phyloP scores from a whole-genome alignment of 306 rosid genomes.

The Vigna mungo region DNA sequence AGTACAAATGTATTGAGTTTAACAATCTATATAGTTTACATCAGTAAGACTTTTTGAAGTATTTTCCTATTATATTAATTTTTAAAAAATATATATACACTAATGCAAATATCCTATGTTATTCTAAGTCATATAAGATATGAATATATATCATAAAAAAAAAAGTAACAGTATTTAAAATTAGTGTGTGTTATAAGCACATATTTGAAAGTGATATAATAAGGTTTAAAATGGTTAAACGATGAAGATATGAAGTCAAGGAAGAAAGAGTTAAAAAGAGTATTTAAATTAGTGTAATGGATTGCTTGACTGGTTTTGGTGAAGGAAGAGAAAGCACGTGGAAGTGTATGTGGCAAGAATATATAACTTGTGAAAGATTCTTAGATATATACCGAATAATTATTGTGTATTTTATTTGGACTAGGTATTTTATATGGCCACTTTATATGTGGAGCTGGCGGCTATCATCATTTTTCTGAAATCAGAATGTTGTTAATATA shows the following conservation, averaged over 20 bases:
- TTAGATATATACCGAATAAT: constrained; percentile 32
- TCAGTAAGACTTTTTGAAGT: too few species aligned
- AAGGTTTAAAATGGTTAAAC: neutral
- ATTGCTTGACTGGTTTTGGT: constrained; percentile 29
- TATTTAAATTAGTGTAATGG: neutral
- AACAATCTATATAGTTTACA: too few species aligned
- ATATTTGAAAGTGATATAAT: too few species aligned
- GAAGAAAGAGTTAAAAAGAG: too few species aligned
- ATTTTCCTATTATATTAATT: too few species aligned
- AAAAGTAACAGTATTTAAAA: too few species aligned
- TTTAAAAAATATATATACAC: too few species aligned
- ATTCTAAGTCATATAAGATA: too few species aligned
- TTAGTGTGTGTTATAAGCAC: too few species aligned
- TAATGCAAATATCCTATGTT: too few species aligned
- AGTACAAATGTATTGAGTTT: too few species aligned
- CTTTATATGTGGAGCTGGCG: constrained; percentile 60
- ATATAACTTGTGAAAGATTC: constrained; percentile 36
- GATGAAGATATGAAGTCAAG: neutral
- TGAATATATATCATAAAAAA: too few species aligned
- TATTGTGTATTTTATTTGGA: constrained; percentile 38
- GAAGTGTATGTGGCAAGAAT: constrained; percentile 41
- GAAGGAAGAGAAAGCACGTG: constrained; percentile 46
- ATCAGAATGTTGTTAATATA: constrained; percentile 27
- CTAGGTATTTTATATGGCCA: constrained; percentile 43
- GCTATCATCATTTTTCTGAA: constrained; percentile 42